A percentile compares a stretch with the other conserved stretches of the same genome.
These are phyloP conservation scores for Epichloe sp. DNA, from an alignment of 2,329 filamentous ascomycete genomes.

Conservation along the genomic window DNA sequence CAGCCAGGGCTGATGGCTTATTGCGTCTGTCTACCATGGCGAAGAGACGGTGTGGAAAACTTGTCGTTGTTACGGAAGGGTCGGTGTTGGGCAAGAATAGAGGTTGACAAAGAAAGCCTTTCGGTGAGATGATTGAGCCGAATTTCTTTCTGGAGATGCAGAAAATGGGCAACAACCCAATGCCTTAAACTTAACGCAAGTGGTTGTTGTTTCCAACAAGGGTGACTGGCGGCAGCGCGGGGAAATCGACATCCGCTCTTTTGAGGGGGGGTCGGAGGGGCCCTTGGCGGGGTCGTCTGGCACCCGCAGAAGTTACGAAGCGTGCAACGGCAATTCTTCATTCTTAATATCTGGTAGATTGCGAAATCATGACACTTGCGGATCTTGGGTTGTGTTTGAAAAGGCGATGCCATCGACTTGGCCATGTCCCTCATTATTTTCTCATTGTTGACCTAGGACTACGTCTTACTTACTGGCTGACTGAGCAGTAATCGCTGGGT, in stretches of 20 bases:
- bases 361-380: too few species aligned
- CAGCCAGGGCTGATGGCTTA: slow-evolving; percentile 64
- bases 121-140: background rate
- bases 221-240: background rate
- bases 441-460: too few species aligned
- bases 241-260: background rate
- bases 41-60: background rate
- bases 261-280: too few species aligned
- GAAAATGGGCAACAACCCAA: background rate
- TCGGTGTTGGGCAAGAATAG: background rate
- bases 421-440: too few species aligned
- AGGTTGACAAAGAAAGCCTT: background rate
- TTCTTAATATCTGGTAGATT: too few species aligned
- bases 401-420: too few species aligned
- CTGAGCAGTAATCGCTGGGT: too few species aligned
- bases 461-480: too few species aligned
- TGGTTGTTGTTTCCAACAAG: background rate
- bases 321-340: too few species aligned
- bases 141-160: background rate
- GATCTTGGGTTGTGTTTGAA: too few species aligned
- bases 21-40: slow-evolving; percentile 71
- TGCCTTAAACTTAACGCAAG: background rate
- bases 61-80: background rate
- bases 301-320: too few species aligned
- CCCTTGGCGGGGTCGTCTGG: background rate